Evolutionary conservation across 2,329 filamentous ascomycete species (phyloP), one percentile per base, ranked within the genome.

Genomic region (Colletotrichum lentis): DNA sequence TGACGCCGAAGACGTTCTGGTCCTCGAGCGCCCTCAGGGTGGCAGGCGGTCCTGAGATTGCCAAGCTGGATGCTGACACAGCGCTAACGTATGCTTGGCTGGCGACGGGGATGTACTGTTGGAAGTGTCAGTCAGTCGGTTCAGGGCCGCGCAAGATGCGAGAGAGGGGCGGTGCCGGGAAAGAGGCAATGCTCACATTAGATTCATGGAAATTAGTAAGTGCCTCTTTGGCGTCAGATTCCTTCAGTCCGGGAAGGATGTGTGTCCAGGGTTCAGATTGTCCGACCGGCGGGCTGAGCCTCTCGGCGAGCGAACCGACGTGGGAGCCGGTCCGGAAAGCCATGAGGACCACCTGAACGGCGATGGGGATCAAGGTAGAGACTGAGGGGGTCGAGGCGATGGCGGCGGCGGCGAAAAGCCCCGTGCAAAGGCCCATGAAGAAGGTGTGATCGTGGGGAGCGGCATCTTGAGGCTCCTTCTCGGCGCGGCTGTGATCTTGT

Each of bases 321-420:
- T 88, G 83, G 27, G 86, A 78, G 55, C 89, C 90, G 18, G 85
- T 84, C 69, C 89, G 84, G 80, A 92, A 92, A 50, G 89, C 86
- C 74, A 91, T 83, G 70, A 90, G 82, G 27, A 90, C 87, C 31
- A 86, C 83, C 75, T 91, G 86, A 18, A 90, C 83, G 59, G 85
- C 89, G 58, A 91, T 81, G 7, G 85, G 85, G 24, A 91, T 81
- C 43, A 92, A 80, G 54, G 87, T 83, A 20, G 85, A 86, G 55
- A 91, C 79, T 6, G 87, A 89, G 67, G 85, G 85, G 39, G 89
- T 85, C 24, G 86, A 88, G 14, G 89, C 86, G 64, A 91, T 85
- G 18, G 88, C 90, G 14, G 86, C 82, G n/a, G 88, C 90, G n/a
- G 90, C 89, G 72, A 92, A 86, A 24, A 90, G 82, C 59, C 90